A percentile compares a stretch with the other conserved stretches of the same genome.
These are phyloP conservation scores for Fusarium agapanthi DNA, from an alignment of 2,329 filamentous ascomycete species.

Conservation along the genomic window DNA sequence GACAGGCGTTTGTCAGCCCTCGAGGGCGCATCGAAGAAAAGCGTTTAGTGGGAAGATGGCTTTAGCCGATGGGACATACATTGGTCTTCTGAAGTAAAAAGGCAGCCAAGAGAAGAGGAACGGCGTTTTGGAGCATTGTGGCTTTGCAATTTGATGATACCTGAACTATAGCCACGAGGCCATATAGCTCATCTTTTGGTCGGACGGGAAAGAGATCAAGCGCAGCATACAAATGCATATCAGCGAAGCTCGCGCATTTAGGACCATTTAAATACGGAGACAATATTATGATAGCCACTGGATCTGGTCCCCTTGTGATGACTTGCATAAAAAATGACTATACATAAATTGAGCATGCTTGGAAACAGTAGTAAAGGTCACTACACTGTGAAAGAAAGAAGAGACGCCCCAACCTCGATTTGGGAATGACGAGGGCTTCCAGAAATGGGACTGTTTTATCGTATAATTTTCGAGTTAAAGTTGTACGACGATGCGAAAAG, in stretches of 20 bases:
- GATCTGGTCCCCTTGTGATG: neutral
- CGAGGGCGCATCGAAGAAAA: conserved; percentile 11
- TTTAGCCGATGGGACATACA: neutral
- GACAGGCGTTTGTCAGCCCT: conserved; percentile 16
- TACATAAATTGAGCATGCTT: neutral
- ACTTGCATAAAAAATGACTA: neutral
- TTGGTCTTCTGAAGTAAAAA: conserved; percentile 4
- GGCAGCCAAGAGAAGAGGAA: conserved; percentile 8
- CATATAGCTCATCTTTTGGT: conserved; percentile 34
- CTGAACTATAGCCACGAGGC: conserved; percentile 34
- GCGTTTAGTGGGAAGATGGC: conserved; percentile 10
- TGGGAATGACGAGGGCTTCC: neutral
- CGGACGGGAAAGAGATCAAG: neutral
- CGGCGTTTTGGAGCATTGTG: conserved; percentile 36
- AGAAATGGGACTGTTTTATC: neutral
- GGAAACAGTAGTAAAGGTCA: neutral
- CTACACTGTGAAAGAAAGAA: neutral
- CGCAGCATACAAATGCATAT: neutral
- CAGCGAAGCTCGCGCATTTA: neutral
- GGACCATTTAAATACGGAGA: conserved; percentile 1
- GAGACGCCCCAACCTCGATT: neutral
- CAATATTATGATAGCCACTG: neutral
- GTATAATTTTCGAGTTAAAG: neutral
- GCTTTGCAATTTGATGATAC: conserved; percentile 40
- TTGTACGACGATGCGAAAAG: neutral